A percentile compares a stretch with the other conserved stretches of the same genome.
Evolutionary conservation across 352 stramenopile genomes (phyloP).

Genomic region (Nothophytophthora sp.): DNA sequence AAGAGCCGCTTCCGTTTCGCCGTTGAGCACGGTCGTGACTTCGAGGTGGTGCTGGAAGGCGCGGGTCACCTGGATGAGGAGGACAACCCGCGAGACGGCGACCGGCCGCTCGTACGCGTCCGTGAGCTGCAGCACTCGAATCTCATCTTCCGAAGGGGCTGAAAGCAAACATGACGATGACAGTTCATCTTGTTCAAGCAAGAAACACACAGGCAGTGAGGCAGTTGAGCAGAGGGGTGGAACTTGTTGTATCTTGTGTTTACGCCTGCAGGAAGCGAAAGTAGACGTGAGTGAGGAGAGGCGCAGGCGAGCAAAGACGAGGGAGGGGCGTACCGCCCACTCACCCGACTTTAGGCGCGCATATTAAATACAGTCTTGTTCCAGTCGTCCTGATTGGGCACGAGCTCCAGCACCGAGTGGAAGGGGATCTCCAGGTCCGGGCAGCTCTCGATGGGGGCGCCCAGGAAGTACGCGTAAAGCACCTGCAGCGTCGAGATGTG

Average conservation of each 20-base stretch:
- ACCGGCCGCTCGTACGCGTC: conserved; percentile 42
- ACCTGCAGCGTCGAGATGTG: conserved; percentile 88
- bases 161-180: too few relatives aligned
- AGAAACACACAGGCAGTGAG: conserved; percentile 18
- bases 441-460: conserved; percentile 76
- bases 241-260: too few relatives aligned
- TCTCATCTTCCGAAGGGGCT: conserved; percentile 47
- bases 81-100: conserved; percentile 38
- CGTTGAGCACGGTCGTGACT: conserved; percentile 61
- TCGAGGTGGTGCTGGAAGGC: conserved; percentile 75
- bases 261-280: too few relatives aligned
- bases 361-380: conserved; percentile 88
- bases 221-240: conserved; percentile 4
- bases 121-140: conserved; percentile 47
- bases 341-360: conserved; percentile 29
- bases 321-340: background rate
- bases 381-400: conserved; percentile 79
- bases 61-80: conserved; percentile 64
- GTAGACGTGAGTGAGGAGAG: too few relatives aligned
- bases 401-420: conserved; percentile 82
- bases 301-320: background rate
- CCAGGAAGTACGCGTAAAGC: conserved; percentile 88
- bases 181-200: conserved; percentile 12
- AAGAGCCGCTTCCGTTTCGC: conserved; percentile 68
- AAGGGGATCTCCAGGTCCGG: conserved; percentile 83